Evolutionary conservation across 139 green algal genomes (phyloP).

Genomic region (Chlamydomonas sp.): DNA sequence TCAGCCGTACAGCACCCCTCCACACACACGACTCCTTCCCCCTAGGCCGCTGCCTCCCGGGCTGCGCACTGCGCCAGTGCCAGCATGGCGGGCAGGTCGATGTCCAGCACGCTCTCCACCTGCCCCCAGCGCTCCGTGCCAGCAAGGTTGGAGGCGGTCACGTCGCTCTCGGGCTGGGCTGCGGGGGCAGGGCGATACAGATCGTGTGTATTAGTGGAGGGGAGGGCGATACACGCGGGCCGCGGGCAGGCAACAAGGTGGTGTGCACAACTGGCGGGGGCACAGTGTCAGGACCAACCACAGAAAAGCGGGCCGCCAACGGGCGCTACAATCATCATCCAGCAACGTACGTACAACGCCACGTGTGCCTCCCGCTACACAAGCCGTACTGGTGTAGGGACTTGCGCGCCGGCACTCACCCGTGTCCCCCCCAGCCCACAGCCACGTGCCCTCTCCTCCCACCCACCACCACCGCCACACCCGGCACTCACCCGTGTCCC

Average conservation of each 20-base stretch:
- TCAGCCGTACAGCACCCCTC: too few species aligned
- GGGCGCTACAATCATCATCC: too few species aligned
- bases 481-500: not conserved
- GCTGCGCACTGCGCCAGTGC: not conserved
- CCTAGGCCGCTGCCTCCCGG: not conserved
- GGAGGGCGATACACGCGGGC: not conserved
- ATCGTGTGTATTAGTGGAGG: not conserved
- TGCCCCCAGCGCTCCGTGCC: constrained; percentile 38
- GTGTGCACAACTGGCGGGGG: too few species aligned
- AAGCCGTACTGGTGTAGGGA: too few species aligned
- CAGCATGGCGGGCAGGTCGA: constrained; percentile 43
- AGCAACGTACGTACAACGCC: too few species aligned
- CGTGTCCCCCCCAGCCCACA: not conserved
- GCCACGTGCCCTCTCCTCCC: not conserved
- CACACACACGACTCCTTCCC: not conserved
- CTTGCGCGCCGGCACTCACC: too few species aligned
- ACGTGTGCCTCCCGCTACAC: too few species aligned
- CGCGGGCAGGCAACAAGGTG: too few species aligned
- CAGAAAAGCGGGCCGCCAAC: too few species aligned
- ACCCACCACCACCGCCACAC: not conserved
- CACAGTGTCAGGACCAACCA: too few species aligned
- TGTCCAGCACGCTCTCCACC: constrained; percentile 37
- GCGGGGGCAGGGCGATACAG: not conserved
- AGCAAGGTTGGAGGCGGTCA: constrained; percentile 40
- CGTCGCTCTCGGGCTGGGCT: constrained; percentile 9